These are phyloP conservation scores for Oryza nivara DNA, from an alignment of 176 grass and related monocot species.

Conservation along the genomic window DNA sequence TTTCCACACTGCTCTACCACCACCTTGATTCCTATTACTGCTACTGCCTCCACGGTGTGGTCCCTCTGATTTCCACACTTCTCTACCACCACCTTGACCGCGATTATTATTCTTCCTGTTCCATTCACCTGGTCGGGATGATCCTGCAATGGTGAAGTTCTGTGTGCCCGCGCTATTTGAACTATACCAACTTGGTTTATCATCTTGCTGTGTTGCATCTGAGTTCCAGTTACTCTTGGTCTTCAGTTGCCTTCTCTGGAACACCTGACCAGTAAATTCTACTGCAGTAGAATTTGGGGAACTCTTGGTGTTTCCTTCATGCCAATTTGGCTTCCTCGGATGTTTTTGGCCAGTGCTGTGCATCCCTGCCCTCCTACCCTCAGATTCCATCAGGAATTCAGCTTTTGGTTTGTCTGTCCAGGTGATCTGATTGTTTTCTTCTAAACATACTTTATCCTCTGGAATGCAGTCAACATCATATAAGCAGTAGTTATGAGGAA, in stretches of 20 bases:
- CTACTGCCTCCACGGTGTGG: conserved; percentile 29
- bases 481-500: conserved; percentile 39
- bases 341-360: background rate
- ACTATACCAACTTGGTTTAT: conserved; percentile 24
- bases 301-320: background rate
- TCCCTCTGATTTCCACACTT: conserved; percentile 38
- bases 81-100: conserved; percentile 24
- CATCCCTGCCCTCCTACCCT: conserved; percentile 21
- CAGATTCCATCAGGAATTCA: conserved; percentile 9
- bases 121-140: conserved; percentile 28
- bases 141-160: conserved; percentile 30
- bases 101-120: conserved; percentile 31
- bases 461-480: conserved; percentile 58
- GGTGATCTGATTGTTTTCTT: conserved; percentile 35
- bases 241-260: conserved; percentile 17
- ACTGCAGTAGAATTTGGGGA: background rate
- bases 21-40: conserved; percentile 11
- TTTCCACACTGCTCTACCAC: conserved; percentile 32
- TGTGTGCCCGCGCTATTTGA: conserved; percentile 3
- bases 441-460: conserved; percentile 36
- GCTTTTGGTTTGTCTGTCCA: conserved; percentile 41
- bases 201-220: conserved; percentile 31
- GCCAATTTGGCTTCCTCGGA: background rate
- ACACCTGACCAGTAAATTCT: conserved; percentile 25
- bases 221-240: conserved; percentile 11